Conservation (phyloP, 2,329 filamentous ascomycete species). For the Phialemoniopsis sp. region DNA sequence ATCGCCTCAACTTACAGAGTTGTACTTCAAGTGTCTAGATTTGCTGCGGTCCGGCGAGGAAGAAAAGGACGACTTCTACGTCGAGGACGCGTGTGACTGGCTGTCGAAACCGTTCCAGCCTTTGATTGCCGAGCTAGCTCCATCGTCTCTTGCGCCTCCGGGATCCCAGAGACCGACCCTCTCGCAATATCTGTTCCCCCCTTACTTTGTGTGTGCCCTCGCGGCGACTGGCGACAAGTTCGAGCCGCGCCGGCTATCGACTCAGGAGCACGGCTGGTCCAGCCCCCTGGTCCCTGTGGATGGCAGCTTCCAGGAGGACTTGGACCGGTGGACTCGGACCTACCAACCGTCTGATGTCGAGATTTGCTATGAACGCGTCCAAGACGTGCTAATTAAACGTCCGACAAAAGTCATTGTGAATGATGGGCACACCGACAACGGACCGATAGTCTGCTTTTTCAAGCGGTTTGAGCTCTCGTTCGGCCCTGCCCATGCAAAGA, state of each 20-base stretch:
- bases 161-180: slow-evolving; percentile 2
- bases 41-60: slow-evolving; percentile 7
- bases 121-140: slow-evolving; percentile 2
- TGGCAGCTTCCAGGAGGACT: slow-evolving; percentile 1
- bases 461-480: slow-evolving; percentile 1
- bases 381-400: slow-evolving; percentile 2
- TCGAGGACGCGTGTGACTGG: slow-evolving; percentile 7
- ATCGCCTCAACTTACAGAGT: slow-evolving; percentile 6
- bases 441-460: slow-evolving; percentile 1
- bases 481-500: not conserved
- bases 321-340: slow-evolving; percentile 2
- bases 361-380: slow-evolving; percentile 1
- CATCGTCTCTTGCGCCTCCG: not conserved
- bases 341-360: slow-evolving; percentile 2
- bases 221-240: slow-evolving; percentile 4
- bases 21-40: slow-evolving; percentile 11
- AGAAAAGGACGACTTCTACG: slow-evolving; percentile 7
- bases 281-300: not conserved
- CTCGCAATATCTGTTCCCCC: slow-evolving; percentile 4
- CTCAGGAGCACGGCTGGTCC: too few species aligned
- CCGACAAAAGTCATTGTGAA: slow-evolving; percentile 2
- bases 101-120: slow-evolving; percentile 1
- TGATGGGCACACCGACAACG: not conserved
- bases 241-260: not conserved
- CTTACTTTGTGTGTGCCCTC: slow-evolving; percentile 3